phyloP scores from a whole-genome alignment of 179 eudicot genomes.

The Heliamphora pulchella region DNA sequence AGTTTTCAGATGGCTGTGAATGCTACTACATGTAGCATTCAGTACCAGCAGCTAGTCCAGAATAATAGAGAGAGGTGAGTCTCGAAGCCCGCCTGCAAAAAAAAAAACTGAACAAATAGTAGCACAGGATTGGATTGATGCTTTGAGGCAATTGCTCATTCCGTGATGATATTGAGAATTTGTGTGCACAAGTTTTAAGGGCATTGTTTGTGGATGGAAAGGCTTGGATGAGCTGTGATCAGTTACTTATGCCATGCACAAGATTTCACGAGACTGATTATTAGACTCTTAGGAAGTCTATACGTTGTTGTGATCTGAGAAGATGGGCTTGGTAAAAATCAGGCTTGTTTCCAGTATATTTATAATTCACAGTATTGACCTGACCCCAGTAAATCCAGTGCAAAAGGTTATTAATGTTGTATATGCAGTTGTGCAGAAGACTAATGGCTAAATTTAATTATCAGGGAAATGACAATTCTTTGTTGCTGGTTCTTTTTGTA shows the following conservation, averaged over 20 bases:
- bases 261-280: background rate
- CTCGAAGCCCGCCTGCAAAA: too few species aligned
- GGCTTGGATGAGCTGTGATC: background rate
- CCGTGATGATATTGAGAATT: background rate
- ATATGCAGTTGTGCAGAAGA: background rate
- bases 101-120: too few species aligned
- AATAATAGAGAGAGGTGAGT: background rate
- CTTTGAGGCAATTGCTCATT: too few species aligned
- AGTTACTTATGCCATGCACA: background rate
- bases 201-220: background rate
- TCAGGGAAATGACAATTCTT: background rate
- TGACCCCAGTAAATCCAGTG: background rate
- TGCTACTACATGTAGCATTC: background rate
- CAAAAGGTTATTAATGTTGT: background rate
- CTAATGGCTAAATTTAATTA: background rate
- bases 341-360: background rate
- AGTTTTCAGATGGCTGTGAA: background rate
- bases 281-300: background rate
- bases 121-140: too few species aligned
- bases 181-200: background rate
- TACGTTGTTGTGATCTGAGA: background rate
- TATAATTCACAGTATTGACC: background rate
- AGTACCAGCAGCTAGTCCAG: background rate
- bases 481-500: background rate
- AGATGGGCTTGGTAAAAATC: background rate